Evolutionary conservation across 148 eudicot genomes (phyloP).

Genomic region (Chenopodium berlandieri): DNA sequence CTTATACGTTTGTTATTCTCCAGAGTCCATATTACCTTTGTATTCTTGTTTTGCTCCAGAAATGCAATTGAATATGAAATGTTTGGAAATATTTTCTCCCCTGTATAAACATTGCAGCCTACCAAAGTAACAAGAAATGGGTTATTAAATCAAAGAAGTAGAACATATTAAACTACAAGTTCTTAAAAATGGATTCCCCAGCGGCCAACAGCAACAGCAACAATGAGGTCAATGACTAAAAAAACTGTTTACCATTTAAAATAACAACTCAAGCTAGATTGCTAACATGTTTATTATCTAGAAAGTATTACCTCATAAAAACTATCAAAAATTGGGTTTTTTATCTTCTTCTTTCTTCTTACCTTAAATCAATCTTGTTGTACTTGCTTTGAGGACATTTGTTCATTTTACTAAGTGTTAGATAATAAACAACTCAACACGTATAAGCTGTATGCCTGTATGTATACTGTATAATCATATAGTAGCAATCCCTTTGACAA

Average conservation of each 20-base stretch:
- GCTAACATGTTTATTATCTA: no score
- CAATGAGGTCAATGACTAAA: no score
- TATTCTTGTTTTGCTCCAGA: constrained; percentile 3
- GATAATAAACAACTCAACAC: background rate
- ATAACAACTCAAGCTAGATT: background rate
- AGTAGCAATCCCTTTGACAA: background rate
- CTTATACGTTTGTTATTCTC: background rate
- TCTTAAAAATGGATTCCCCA: no score
- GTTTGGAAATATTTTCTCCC: background rate
- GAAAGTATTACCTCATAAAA: no score
- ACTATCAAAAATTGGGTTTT: background rate
- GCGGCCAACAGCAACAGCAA: no score
- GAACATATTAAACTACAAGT: background rate
- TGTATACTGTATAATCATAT: no score
- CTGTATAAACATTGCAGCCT: background rate
- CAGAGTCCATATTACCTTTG: background rate
- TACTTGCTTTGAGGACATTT: background rate
- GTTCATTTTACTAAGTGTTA: no score
- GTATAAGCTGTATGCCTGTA: background rate
- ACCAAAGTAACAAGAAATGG: background rate
- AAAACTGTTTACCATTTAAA: no score
- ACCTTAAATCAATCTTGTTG: background rate
- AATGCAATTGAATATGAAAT: background rate
- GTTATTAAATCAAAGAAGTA: background rate
- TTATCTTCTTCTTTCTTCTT: background rate